phyloP scores from a whole-genome alignment of 371 early-diverging fungal species.

The Entomophthora muscae region DNA sequence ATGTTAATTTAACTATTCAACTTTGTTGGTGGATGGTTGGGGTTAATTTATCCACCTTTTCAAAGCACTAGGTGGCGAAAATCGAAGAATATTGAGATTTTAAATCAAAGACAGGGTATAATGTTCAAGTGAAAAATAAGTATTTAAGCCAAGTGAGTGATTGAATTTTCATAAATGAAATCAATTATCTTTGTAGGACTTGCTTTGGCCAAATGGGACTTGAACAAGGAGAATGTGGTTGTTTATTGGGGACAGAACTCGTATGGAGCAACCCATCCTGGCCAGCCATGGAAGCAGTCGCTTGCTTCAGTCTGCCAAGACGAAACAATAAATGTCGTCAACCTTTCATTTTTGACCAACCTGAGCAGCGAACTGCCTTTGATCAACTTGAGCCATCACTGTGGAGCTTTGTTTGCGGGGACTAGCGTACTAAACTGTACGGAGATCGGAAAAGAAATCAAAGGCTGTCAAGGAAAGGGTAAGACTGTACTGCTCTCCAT shows the following conservation, averaged over 20 bases:
- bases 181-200: too few relatives aligned
- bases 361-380: constrained; percentile 27
- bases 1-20: too few relatives aligned
- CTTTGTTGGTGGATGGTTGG: too few relatives aligned
- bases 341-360: constrained; percentile 39
- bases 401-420: constrained; percentile 21
- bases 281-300: neutral
- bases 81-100: too few relatives aligned
- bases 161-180: too few relatives aligned
- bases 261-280: constrained; percentile 11
- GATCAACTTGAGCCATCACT: constrained; percentile 37
- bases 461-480: constrained; percentile 39
- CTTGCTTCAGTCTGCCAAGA: constrained; percentile 32
- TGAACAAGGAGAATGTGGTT: constrained; percentile 25
- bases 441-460: constrained; percentile 32
- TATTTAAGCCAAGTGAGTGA: too few relatives aligned
- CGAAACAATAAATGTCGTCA: constrained; percentile 28
- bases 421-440: constrained; percentile 33
- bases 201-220: too few relatives aligned
- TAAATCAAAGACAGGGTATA: too few relatives aligned
- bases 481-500: constrained; percentile 38
- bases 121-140: too few relatives aligned
- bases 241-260: constrained; percentile 35
- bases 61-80: too few relatives aligned
- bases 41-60: too few relatives aligned